These are phyloP conservation scores for Boletus subcaerulescens DNA, from an alignment of 768 basidiomycete genomes.

Conservation along the genomic window DNA sequence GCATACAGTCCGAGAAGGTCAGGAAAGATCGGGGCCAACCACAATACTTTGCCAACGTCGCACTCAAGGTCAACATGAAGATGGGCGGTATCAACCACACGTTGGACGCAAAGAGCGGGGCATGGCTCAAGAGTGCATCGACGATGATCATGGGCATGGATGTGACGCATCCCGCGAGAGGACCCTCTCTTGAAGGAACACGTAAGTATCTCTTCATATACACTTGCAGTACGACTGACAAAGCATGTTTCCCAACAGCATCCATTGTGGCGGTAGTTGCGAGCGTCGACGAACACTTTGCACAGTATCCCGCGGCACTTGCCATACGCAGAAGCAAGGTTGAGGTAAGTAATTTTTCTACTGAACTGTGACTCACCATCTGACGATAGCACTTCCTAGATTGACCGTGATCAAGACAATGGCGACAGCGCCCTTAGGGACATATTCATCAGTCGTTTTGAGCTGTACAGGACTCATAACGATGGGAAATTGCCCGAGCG, in stretches of 20 bases:
- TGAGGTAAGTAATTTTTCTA: slow-evolving; percentile 45
- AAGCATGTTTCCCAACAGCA: slow-evolving; percentile 20
- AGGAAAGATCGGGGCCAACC: slow-evolving; percentile 44
- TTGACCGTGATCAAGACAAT: slow-evolving; percentile 23
- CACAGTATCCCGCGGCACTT: slow-evolving; percentile 48
- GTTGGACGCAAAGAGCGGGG: slow-evolving; percentile 37
- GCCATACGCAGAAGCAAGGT: slow-evolving; percentile 55
- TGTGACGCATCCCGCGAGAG: slow-evolving; percentile 70
- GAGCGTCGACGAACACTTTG: slow-evolving; percentile 43
- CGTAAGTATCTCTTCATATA: slow-evolving; percentile 19
- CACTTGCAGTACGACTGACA: not conserved
- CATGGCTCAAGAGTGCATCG: slow-evolving; percentile 38
- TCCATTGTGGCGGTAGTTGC: slow-evolving; percentile 55
- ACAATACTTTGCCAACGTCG: slow-evolving; percentile 55
- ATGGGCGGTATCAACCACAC: slow-evolving; percentile 52
- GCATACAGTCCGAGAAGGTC: slow-evolving; percentile 68
- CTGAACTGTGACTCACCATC: not conserved
- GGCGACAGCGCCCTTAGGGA: slow-evolving; percentile 38
- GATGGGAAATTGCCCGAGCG: slow-evolving; percentile 38
- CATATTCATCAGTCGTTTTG: slow-evolving; percentile 49
- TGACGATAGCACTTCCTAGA: not conserved
- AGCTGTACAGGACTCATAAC: slow-evolving; percentile 36
- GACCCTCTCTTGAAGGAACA: slow-evolving; percentile 52
- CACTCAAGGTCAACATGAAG: slow-evolving; percentile 56
- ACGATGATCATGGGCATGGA: slow-evolving; percentile 60